Evolutionary conservation across 2,329 filamentous ascomycete genomes (phyloP).

Genomic region (Cercospora canescens): DNA sequence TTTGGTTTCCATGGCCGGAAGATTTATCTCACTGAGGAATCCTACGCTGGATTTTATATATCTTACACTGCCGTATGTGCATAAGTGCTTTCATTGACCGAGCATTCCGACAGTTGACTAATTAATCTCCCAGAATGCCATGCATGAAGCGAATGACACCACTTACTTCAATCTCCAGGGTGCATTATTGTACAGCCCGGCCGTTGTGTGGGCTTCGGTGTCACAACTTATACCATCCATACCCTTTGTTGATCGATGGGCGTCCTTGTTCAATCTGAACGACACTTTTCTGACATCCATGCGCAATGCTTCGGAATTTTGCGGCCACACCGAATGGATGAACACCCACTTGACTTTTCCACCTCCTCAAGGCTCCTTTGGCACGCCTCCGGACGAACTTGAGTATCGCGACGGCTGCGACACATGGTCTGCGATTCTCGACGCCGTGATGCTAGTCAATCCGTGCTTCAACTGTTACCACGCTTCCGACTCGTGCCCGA

Average conservation of each 20-base stretch:
- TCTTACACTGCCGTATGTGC: slow-evolving; percentile 33
- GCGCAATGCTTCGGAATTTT: slow-evolving; percentile 36
- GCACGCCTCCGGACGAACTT: slow-evolving; percentile 33
- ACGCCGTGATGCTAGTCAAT: slow-evolving; percentile 33
- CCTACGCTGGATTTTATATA: slow-evolving; percentile 31
- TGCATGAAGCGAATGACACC: slow-evolving; percentile 33
- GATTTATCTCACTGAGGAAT: slow-evolving; percentile 40
- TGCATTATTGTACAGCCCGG: slow-evolving; percentile 37
- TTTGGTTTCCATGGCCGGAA: slow-evolving; percentile 54
- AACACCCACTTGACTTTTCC: slow-evolving; percentile 48
- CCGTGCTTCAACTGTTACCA: slow-evolving; percentile 37
- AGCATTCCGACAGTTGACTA: not conserved
- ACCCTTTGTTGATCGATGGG: slow-evolving; percentile 22
- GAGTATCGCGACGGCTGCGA: slow-evolving; percentile 28
- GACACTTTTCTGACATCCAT: slow-evolving; percentile 41
- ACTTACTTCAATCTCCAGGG: slow-evolving; percentile 37
- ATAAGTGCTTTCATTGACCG: not conserved
- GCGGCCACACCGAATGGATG: slow-evolving; percentile 46
- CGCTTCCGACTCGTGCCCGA: slow-evolving; percentile 31
- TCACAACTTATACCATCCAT: not conserved
- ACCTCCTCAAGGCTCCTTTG: slow-evolving; percentile 26
- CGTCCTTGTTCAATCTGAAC: slow-evolving; percentile 44
- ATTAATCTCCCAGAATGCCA: slow-evolving; percentile 17
- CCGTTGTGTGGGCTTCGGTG: slow-evolving; percentile 43
- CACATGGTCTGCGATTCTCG: slow-evolving; percentile 33